Conservation (phyloP, 2,329 filamentous ascomycete genomes). For the Verticillium nubilum region DNA sequence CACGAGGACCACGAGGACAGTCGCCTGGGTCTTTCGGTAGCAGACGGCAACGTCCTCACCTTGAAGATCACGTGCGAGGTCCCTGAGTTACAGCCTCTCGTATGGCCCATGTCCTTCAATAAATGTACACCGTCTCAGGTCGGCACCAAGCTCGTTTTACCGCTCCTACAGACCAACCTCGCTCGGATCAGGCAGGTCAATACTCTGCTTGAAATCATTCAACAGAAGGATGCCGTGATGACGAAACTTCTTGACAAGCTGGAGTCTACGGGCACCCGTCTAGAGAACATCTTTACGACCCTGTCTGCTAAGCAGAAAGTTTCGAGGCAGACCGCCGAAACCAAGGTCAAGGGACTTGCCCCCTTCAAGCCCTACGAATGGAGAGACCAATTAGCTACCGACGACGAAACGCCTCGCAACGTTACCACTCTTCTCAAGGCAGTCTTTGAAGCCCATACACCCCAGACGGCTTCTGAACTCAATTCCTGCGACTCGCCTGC, state of each 20-base stretch:
- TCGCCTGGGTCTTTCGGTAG: conserved; percentile 34
- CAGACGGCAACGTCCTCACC: conserved; percentile 33
- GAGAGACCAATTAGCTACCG: conserved; percentile 20
- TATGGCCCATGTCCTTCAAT: conserved; percentile 58
- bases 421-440: conserved; percentile 29
- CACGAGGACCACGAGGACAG: conserved; percentile 37
- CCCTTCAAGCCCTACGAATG: conserved; percentile 38
- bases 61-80: conserved; percentile 56
- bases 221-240: conserved; percentile 47
- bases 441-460: conserved; percentile 32
- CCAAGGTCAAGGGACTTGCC: conserved; percentile 45
- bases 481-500: conserved; percentile 25
- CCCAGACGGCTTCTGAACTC: conserved; percentile 22
- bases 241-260: conserved; percentile 48
- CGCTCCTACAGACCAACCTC: conserved; percentile 43
- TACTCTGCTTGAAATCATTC: conserved; percentile 35
- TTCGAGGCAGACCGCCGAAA: conserved; percentile 36
- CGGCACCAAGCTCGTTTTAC: conserved; percentile 44
- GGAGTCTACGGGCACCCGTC: conserved; percentile 41
- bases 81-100: conserved; percentile 58
- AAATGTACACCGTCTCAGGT: conserved; percentile 36
- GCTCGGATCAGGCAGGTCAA: conserved; percentile 32
- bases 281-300: conserved; percentile 48
- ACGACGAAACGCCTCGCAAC: conserved; percentile 21
- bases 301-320: conserved; percentile 40